Conservation (phyloP, 1,139 yeast species). For the Wickerhamiella pararugosa region DNA sequence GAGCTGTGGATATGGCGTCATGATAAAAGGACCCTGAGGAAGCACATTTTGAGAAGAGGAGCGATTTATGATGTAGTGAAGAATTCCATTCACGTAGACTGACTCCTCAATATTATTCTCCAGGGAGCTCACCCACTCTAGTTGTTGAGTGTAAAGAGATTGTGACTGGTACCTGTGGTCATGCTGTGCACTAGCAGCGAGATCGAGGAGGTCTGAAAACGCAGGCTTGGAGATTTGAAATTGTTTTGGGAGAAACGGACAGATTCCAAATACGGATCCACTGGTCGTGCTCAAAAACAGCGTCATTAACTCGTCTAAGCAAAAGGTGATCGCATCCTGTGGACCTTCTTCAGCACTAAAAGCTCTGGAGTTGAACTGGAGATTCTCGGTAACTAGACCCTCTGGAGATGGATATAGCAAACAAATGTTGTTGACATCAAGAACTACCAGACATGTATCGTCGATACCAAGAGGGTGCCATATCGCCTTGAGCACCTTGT, state of each 20-base stretch:
- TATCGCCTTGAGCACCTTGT: slow-evolving; percentile 21
- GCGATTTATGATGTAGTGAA: slow-evolving; percentile 7
- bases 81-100: slow-evolving; percentile 1
- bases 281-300: slow-evolving; percentile 36
- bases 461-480: slow-evolving; percentile 33
- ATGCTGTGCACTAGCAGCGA: slow-evolving; percentile 19
- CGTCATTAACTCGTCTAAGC: slow-evolving; percentile 23
- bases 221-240: slow-evolving; percentile 26
- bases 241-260: slow-evolving; percentile 39
- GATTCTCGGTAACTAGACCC: slow-evolving; percentile 13
- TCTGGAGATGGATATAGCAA: slow-evolving; percentile 25
- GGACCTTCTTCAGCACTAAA: slow-evolving; percentile 5
- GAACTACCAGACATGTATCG: slow-evolving; percentile 30
- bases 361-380: slow-evolving; percentile 2
- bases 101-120: slow-evolving; percentile 16
- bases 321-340: slow-evolving; percentile 21
- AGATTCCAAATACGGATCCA: slow-evolving; percentile 39
- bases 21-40: slow-evolving; percentile 37
- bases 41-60: slow-evolving; percentile 14
- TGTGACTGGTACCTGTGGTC: not conserved
- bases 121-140: slow-evolving; percentile 19
- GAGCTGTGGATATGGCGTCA: slow-evolving; percentile 37
- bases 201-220: slow-evolving; percentile 29
- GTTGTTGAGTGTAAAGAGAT: slow-evolving; percentile 11
- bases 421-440: slow-evolving; percentile 20